Evolutionary conservation across 352 stramenopile species (phyloP).

Genomic region (Thalassiosira ordinaria): DNA sequence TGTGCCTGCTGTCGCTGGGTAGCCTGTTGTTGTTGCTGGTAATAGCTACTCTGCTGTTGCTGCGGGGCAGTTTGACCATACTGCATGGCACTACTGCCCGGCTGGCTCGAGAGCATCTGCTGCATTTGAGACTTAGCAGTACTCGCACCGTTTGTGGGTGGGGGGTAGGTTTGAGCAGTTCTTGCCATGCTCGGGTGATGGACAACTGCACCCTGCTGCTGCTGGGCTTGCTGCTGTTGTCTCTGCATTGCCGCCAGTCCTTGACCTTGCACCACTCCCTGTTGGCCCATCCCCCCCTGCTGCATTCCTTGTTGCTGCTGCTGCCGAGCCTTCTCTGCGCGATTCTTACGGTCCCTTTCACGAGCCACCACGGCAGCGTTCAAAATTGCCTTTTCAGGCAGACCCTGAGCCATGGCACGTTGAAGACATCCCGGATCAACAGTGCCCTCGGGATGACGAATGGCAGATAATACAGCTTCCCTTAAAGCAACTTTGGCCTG

Average conservation of each 20-base stretch:
- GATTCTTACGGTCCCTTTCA: conserved; percentile 71
- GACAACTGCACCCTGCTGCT: conserved; percentile 14
- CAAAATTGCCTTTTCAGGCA: conserved; percentile 78
- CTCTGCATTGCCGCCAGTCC: conserved; percentile 22
- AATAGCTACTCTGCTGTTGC: conserved; percentile 31
- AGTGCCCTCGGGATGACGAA: conserved; percentile 68
- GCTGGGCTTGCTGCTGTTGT: conserved; percentile 16
- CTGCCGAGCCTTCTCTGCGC: conserved; percentile 44
- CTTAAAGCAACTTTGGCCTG: conserved; percentile 74
- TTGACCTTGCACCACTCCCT: conserved; percentile 14
- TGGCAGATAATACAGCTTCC: conserved; percentile 80
- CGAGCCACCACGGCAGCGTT: conserved; percentile 79
- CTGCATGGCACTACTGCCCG: conserved; percentile 9
- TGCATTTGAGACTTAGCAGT: conserved; percentile 22
- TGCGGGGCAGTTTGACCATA: conserved; percentile 17
- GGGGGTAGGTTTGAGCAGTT: conserved; percentile 2
- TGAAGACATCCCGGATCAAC: conserved; percentile 71
- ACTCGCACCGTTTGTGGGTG: not conserved
- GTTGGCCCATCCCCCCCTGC: too few relatives aligned
- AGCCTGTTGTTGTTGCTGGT: conserved; percentile 26
- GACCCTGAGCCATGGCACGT: conserved; percentile 66
- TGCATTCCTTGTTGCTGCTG: not conserved
- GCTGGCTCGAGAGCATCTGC: conserved; percentile 24
- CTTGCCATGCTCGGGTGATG: conserved; percentile 15
- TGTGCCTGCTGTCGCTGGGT: conserved; percentile 13